Evolutionary conservation across 148 eudicot genomes (phyloP).

Genomic region (Diospyros lotus): DNA sequence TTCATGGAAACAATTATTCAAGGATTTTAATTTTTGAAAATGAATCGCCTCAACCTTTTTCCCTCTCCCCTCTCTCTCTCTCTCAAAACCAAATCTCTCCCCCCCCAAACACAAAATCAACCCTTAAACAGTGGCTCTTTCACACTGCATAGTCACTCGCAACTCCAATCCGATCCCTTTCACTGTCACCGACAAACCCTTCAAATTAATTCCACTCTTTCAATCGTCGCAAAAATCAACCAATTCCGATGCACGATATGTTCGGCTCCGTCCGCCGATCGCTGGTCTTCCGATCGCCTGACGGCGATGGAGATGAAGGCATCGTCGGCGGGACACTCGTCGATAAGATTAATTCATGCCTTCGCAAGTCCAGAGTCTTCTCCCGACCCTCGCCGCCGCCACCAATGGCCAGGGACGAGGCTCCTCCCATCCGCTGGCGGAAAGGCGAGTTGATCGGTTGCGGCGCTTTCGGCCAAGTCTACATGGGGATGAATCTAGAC

Average conservation of each 20-base stretch:
- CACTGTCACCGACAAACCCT: too few relatives aligned
- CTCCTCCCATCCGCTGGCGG: constrained; percentile 27
- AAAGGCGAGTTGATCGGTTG: constrained; percentile 38
- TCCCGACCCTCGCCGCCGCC: constrained; percentile 16
- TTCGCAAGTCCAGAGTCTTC: constrained; percentile 30
- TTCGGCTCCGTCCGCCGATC: constrained; percentile 35
- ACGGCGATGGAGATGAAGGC: constrained; percentile 5
- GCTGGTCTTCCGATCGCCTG: constrained; percentile 23
- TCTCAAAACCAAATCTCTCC: too few relatives aligned
- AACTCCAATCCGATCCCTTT: too few relatives aligned
- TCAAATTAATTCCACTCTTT: too few relatives aligned
- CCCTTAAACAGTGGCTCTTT: too few relatives aligned
- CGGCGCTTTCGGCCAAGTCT: constrained; percentile 34
- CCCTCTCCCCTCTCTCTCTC: too few relatives aligned
- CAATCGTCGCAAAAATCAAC: too few relatives aligned
- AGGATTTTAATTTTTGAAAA: too few relatives aligned
- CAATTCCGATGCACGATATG: constrained; percentile 20
- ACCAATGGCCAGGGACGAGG: background rate
- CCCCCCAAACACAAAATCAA: too few relatives aligned
- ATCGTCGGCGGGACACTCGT: constrained; percentile 18
- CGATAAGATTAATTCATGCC: constrained; percentile 26
- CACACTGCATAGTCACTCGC: too few relatives aligned
- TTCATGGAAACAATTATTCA: too few relatives aligned
- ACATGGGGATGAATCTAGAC: constrained; percentile 49
- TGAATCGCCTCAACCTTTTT: too few relatives aligned